These are phyloP conservation scores for Scutellaria barbata DNA, from an alignment of 257 asterid species.

Conservation along the genomic window DNA sequence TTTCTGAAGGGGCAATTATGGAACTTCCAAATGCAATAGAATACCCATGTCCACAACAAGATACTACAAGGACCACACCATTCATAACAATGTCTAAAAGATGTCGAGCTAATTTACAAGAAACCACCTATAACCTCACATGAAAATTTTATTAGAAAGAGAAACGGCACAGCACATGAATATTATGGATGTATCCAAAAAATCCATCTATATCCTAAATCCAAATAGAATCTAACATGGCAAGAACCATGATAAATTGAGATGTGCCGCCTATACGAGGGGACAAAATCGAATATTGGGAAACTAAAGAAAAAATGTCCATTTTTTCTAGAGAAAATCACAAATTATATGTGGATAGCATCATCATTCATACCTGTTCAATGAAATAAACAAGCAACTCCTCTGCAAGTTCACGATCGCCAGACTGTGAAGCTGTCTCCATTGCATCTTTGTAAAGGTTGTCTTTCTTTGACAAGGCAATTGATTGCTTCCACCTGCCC, in stretches of 20 bases:
- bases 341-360: constrained; percentile 18
- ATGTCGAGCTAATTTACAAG: background rate
- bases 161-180: background rate
- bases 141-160: background rate
- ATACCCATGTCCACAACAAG: constrained; percentile 13
- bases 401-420: constrained; percentile 99
- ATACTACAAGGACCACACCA: constrained; percentile 22
- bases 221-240: constrained; percentile 1
- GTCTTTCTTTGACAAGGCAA: constrained; percentile 97
- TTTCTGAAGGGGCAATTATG: background rate
- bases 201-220: background rate
- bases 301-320: background rate
- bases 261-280: background rate
- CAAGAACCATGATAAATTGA: background rate
- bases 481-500: constrained; percentile 98
- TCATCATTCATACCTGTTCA: constrained; percentile 66
- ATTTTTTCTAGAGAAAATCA: background rate
- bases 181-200: constrained; percentile 7
- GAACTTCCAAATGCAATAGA: constrained; percentile 1
- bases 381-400: constrained; percentile 96
- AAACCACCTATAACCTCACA: background rate
- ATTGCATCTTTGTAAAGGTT: constrained; percentile 95
- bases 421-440: constrained; percentile 99
- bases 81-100: background rate
- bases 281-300: background rate